phyloP scores from a whole-genome alignment of 371 early-diverging fungal genomes.

The Entomophthora muscae region DNA sequence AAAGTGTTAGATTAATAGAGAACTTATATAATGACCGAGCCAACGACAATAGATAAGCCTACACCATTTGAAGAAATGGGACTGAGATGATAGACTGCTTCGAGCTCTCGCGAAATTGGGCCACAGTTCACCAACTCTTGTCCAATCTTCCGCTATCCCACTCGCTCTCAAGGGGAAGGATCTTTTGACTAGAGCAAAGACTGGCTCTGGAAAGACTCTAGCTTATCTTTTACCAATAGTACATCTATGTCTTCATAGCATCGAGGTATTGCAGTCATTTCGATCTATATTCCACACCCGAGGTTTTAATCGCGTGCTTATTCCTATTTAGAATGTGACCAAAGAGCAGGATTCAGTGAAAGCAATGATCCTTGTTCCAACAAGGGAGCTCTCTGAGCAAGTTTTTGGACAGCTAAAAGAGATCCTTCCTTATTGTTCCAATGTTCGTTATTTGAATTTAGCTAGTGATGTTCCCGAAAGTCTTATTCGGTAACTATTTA shows the following conservation, averaged over 20 bases:
- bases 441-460: slow-evolving; percentile 48
- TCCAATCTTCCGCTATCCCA: slow-evolving; percentile 89
- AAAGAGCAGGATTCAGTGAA: too few relatives aligned
- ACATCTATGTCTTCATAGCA: slow-evolving; percentile 62
- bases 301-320: too few relatives aligned
- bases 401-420: slow-evolving; percentile 56
- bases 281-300: too few relatives aligned
- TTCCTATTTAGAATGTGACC: too few relatives aligned
- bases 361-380: slow-evolving; percentile 87
- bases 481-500: slow-evolving; percentile 48
- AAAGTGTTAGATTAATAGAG: too few relatives aligned
- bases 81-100: slow-evolving; percentile 70
- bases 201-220: slow-evolving; percentile 98
- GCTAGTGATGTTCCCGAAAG: slow-evolving; percentile 41
- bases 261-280: slow-evolving; percentile 30
- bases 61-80: slow-evolving; percentile 15
- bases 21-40: not conserved
- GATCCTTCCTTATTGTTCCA: slow-evolving; percentile 48
- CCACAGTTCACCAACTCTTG: slow-evolving; percentile 72
- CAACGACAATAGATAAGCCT: not conserved
- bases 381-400: slow-evolving; percentile 90
- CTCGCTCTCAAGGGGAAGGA: slow-evolving; percentile 91
- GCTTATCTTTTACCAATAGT: slow-evolving; percentile 91
- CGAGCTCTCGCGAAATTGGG: slow-evolving; percentile 68
- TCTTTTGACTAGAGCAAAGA: slow-evolving; percentile 92